These are phyloP conservation scores for Saccharomycopsis babjevae DNA, from an alignment of 805 yeast species.

Conservation along the genomic window DNA sequence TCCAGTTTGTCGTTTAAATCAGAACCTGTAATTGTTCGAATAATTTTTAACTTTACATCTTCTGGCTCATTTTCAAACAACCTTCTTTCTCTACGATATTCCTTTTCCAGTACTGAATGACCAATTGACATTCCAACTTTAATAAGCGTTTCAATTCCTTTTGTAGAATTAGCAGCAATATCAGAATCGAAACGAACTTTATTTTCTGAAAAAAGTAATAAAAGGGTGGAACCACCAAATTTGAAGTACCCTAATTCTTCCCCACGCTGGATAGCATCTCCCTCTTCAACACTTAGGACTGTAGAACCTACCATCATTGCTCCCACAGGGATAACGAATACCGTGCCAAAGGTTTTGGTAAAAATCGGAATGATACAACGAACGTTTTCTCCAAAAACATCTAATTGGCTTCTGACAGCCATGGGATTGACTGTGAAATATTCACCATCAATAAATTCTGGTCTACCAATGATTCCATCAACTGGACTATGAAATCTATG, in stretches of 20 bases:
- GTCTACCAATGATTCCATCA: constrained; percentile 57
- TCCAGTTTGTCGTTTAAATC: constrained; percentile 19
- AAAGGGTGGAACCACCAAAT: constrained; percentile 89
- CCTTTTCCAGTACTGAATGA: constrained; percentile 44
- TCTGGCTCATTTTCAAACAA: constrained; percentile 38
- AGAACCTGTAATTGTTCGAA: constrained; percentile 51
- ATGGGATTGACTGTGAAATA: constrained; percentile 95
- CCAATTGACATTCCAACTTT: constrained; percentile 91
- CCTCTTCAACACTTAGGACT: constrained; percentile 54
- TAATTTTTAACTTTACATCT: constrained; percentile 38
- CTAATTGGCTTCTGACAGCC: constrained; percentile 84
- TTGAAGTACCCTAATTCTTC: constrained; percentile 91
- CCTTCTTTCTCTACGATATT: constrained; percentile 37
- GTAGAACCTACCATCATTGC: constrained; percentile 99
- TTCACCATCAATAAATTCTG: constrained; percentile 70
- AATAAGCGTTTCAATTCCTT: constrained; percentile 70
- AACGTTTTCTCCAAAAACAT: constrained; percentile 88
- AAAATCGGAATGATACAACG: constrained; percentile 70
- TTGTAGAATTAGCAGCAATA: constrained; percentile 52
- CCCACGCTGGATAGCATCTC: constrained; percentile 50
- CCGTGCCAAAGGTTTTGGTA: constrained; percentile 66
- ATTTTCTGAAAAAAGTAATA: constrained; percentile 49
- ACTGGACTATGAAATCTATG: constrained; percentile 91
- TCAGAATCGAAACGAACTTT: constrained; percentile 62
- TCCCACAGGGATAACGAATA: constrained; percentile 75